Evolutionary conservation across 176 grass and related monocot genomes (phyloP).

Genomic region (Bonia amplexicaulis): DNA sequence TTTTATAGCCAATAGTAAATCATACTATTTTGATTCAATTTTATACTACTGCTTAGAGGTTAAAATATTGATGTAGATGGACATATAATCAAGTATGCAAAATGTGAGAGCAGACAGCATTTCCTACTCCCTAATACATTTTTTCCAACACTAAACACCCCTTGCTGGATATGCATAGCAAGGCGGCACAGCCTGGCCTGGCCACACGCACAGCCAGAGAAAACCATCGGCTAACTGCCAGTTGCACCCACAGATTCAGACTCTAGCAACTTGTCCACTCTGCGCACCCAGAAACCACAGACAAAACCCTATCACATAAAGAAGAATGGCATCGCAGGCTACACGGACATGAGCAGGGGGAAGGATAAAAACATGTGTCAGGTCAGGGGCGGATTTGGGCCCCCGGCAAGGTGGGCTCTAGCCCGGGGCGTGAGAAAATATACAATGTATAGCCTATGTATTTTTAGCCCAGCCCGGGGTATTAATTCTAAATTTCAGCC

Average conservation of each 20-base stretch:
- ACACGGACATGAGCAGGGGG: neutral
- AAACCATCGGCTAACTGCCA: constrained; percentile 34
- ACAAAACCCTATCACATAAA: constrained; percentile 14
- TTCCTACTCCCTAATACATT: neutral
- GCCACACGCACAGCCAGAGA: neutral
- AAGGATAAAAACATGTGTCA: constrained; percentile 25
- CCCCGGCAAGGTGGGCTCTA: no score
- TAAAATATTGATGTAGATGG: no score
- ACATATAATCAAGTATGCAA: no score
- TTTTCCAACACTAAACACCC: neutral
- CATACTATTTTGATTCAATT: no score
- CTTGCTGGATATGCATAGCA: neutral
- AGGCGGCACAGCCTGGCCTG: neutral
- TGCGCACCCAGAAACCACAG: neutral
- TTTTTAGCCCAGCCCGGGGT: no score
- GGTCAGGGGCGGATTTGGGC: no score
- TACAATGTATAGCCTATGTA: no score
- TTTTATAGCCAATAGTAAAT: no score
- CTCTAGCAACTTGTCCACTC: constrained; percentile 29
- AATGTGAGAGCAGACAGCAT: no score
- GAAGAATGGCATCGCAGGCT: neutral
- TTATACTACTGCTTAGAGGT: no score
- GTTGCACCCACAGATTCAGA: constrained; percentile 56
- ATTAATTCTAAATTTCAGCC: no score
- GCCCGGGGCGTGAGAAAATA: no score